Percentiles rank a stretch among this genome's conserved stretches.
Evolutionary conservation across 2,329 filamentous ascomycete genomes (phyloP).

Genomic region (Hypoxylon sp.): DNA sequence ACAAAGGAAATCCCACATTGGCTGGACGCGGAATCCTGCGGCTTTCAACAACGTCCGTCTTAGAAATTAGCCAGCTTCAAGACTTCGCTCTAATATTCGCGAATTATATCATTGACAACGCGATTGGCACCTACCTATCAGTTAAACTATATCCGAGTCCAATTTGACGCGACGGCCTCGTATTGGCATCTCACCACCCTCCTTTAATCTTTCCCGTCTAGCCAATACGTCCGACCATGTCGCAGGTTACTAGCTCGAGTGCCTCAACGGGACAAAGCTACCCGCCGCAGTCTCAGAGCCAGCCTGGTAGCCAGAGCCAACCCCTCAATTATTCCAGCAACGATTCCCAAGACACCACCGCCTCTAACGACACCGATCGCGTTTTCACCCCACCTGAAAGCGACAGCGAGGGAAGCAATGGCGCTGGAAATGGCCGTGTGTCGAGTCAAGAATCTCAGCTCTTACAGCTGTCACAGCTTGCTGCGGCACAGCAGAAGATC

Average conservation of each 20-base stretch:
- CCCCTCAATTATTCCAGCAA: constrained; percentile 55
- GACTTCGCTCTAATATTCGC: constrained; percentile 20
- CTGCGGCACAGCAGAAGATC: constrained; percentile 68
- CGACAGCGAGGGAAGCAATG: constrained; percentile 60
- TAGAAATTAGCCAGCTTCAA: constrained; percentile 25
- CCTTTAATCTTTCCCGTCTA: constrained; percentile 6
- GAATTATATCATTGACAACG: constrained; percentile 19
- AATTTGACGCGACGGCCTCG: constrained; percentile 39
- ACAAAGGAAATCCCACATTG: constrained; percentile 24
- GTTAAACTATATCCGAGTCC: constrained; percentile 13
- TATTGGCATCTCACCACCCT: constrained; percentile 9
- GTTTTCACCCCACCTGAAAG: constrained; percentile 62
- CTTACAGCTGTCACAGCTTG: constrained; percentile 70
- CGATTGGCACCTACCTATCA: constrained; percentile 24
- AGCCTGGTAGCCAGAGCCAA: constrained; percentile 46
- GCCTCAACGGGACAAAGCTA: constrained; percentile 25
- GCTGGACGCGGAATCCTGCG: constrained; percentile 24
- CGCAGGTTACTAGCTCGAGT: constrained; percentile 28
- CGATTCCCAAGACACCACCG: constrained; percentile 62
- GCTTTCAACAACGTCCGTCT: constrained; percentile 13
- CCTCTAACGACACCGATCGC: constrained; percentile 58
- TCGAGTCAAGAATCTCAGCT: constrained; percentile 71
- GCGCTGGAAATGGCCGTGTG: constrained; percentile 57
- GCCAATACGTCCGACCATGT: constrained; percentile 36
- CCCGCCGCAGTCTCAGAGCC: constrained; percentile 33